These are phyloP conservation scores for Funneliformis caledonium DNA, from an alignment of 371 early-diverging fungal genomes.

Conservation along the genomic window DNA sequence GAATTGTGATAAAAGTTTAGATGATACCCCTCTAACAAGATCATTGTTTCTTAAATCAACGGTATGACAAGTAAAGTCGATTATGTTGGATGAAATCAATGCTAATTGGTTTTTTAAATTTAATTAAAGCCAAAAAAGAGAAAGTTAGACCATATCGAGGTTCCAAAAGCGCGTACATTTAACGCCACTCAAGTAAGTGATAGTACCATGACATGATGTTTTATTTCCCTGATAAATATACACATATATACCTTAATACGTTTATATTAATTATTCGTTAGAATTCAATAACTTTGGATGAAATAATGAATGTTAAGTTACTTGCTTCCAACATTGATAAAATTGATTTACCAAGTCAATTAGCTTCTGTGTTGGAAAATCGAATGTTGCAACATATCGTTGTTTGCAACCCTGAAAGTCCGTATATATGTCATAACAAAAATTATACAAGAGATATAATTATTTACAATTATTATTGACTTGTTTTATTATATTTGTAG, in stretches of 20 bases:
- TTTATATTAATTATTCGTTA: neutral
- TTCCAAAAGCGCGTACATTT: neutral
- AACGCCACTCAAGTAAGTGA: conserved; percentile 14
- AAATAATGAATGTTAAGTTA: neutral
- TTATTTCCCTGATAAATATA: neutral
- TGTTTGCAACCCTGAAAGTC: conserved; percentile 26
- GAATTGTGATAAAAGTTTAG: neutral
- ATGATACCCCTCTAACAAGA: neutral
- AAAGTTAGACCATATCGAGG: conserved; percentile 17
- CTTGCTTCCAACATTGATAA: conserved; percentile 47
- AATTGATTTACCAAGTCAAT: conserved; percentile 49
- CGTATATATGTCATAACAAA: neutral
- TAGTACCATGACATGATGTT: neutral
- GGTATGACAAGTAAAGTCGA: neutral
- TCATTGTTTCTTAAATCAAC: neutral
- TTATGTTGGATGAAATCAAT: neutral
- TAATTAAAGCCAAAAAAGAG: conserved; percentile 21
- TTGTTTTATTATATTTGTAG: neutral
- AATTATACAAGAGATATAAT: neutral
- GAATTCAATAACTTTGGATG: conserved; percentile 29
- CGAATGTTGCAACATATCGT: conserved; percentile 53
- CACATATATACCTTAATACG: no score
- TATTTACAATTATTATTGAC: neutral
- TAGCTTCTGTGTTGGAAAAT: conserved; percentile 48
- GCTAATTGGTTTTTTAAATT: neutral